phyloP scores from a whole-genome alignment of 768 basidiomycete genomes.

The Phylloporus arenicola region DNA sequence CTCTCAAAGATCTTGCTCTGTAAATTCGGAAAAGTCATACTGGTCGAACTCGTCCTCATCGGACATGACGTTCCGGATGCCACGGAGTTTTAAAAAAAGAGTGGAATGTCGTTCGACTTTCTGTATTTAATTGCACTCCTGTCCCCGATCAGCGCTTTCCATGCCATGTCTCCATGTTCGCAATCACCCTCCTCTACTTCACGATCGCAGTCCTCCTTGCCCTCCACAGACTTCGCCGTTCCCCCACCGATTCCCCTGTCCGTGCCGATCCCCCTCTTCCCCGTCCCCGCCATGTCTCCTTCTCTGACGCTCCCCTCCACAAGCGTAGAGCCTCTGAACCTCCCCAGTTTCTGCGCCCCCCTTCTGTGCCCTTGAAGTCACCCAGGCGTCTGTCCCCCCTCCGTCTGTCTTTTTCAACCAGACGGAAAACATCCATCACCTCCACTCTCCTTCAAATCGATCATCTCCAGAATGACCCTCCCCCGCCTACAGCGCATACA shows the following conservation, averaged over 20 bases:
- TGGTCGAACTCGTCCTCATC: constrained; percentile 38
- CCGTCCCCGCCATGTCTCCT: constrained; percentile 17
- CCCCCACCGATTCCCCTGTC: no score
- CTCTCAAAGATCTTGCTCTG: constrained; percentile 48
- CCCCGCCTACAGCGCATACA: not conserved
- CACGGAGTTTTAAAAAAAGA: constrained; percentile 16
- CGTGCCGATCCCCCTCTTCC: not conserved
- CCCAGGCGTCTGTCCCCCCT: not conserved
- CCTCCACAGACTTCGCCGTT: not conserved
- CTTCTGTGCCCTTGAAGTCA: not conserved
- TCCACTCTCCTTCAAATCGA: not conserved
- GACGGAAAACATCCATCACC: not conserved
- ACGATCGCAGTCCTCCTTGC: not conserved
- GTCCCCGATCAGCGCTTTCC: not conserved
- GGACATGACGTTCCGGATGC: constrained; percentile 16
- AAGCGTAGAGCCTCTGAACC: not conserved
- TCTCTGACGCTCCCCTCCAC: not conserved
- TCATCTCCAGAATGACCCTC: not conserved
- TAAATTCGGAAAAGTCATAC: constrained; percentile 53
- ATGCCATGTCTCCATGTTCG: constrained; percentile 3
- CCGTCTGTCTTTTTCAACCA: constrained; percentile 1
- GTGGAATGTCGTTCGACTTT: not conserved
- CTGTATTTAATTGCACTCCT: not conserved
- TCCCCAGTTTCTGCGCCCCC: not conserved
- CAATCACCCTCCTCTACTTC: constrained; percentile 7